Conservation (phyloP, 176 grass and related monocot species). For the Lolium multiflorum region DNA sequence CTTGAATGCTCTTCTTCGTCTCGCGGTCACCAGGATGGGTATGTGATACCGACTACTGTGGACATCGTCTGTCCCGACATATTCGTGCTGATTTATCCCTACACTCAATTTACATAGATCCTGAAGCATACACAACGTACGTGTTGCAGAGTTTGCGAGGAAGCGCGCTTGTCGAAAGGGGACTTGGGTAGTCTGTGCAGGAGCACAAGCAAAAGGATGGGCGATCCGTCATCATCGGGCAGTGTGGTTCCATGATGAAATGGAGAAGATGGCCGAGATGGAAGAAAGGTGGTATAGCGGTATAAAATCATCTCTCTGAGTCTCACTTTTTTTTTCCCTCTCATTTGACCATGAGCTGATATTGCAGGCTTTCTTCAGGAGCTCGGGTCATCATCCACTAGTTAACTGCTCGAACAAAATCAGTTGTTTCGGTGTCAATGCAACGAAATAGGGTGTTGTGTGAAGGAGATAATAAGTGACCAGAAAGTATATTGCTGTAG, state of each 20-base stretch:
- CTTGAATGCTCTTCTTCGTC: slow-evolving; percentile 36
- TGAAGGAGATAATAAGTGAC: not conserved
- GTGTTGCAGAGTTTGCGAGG: slow-evolving; percentile 39
- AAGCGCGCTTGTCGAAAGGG: slow-evolving; percentile 17
- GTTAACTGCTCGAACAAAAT: slow-evolving; percentile 38
- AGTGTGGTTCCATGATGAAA: slow-evolving; percentile 59
- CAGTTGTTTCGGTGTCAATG: slow-evolving; percentile 33
- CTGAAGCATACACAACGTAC: not conserved
- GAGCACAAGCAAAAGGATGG: slow-evolving; percentile 49
- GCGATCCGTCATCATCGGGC: slow-evolving; percentile 39
- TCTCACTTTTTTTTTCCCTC: not conserved
- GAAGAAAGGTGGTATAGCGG: slow-evolving; percentile 70
- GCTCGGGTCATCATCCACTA: slow-evolving; percentile 72
- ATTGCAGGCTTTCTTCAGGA: slow-evolving; percentile 53
- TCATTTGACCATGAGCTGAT: not conserved
- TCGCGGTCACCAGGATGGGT: slow-evolving; percentile 43
- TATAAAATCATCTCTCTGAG: not conserved
- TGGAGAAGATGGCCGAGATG: slow-evolving; percentile 66
- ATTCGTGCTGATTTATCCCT: not conserved
- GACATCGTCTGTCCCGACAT: not conserved
- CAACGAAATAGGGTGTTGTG: slow-evolving; percentile 31
- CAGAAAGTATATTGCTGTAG: not conserved
- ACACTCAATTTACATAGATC: not conserved
- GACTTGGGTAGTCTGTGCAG: slow-evolving; percentile 47
- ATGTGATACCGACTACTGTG: not conserved